Evolutionary conservation across 2,329 filamentous ascomycete genomes (phyloP), one percentile per base, ranked within the genome.

Genomic region (Botrytis elliptica): DNA sequence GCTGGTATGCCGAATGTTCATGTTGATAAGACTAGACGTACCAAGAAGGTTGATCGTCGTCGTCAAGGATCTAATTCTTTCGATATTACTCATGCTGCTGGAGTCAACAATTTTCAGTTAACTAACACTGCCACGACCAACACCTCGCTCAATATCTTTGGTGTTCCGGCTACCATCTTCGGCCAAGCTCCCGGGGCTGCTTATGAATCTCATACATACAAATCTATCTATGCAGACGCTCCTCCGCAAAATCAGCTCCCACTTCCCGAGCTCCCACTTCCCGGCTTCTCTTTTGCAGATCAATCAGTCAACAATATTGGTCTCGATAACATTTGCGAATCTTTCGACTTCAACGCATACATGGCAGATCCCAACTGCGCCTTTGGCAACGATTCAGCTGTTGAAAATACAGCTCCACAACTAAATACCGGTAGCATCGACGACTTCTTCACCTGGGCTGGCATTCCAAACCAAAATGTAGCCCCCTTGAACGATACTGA

Each of bases 1-100:
- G 71, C 71, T 60, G 64, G 71, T 38, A 73, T 73, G 71, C 64
- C 71, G 25, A 69, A 33, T 10, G 2, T 18, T 18, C n/a, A 42
- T 14, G 1, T 42, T 25, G 49, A 57, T 20, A 57, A 69, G 66
- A 40, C 18, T 25, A n/a, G 66, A 33, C 66, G n/a, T 42, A 25
- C 49, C n/a, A 69, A 57, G n/a, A 69, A 69, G 49, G 5, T 57
- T 16, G 38, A 69, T 3, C 49, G 25, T 33, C 66, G 66, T 44
- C 66, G 38, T 42, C 66, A 33, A 69, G 38, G 18, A 69, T 69
- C 66, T 16, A 16, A 0, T 29, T 42, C 36, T 25, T 1, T 42
- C n/a, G 22, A 38, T 14, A 25, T 25, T 8, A 12, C 25, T 59
- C 38, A 33, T 25, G 6, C 2, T 57, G 18, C 18, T 20, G 18